These are phyloP conservation scores for Pythium brachiatum DNA, from an alignment of 352 stramenopile species.

Conservation along the genomic window DNA sequence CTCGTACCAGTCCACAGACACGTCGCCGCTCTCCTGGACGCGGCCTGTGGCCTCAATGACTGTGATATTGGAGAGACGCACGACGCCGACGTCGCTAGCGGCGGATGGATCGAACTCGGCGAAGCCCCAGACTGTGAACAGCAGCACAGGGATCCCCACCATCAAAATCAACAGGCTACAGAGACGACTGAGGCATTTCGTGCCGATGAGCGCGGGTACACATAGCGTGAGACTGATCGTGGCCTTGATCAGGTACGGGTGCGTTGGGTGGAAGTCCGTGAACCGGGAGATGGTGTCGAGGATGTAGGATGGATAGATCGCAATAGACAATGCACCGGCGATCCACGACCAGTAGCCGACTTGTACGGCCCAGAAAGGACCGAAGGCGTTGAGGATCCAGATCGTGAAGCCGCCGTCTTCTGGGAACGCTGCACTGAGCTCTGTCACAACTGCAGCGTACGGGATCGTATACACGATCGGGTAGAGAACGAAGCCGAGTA, in stretches of 20 bases:
- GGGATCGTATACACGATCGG: constrained; percentile 61
- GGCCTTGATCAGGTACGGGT: constrained; percentile 20
- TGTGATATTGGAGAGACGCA: constrained; percentile 9
- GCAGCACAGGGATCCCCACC: constrained; percentile 16
- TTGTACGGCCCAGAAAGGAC: constrained; percentile 76
- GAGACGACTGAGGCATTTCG: constrained; percentile 18
- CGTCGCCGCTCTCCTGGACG: constrained; percentile 9
- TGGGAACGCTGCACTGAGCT: constrained; percentile 69
- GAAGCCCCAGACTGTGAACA: constrained; percentile 28
- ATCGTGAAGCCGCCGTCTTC: constrained; percentile 73
- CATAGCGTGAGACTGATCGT: constrained; percentile 19
- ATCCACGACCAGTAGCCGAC: constrained; percentile 85
- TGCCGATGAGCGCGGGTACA: constrained; percentile 24
- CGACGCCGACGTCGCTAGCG: neutral
- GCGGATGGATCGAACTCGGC: neutral
- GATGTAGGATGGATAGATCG: constrained; percentile 56
- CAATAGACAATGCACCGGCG: constrained; percentile 36
- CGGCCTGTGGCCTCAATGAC: neutral
- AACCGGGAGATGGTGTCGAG: constrained; percentile 3
- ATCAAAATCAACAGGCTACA: constrained; percentile 5
- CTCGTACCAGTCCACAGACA: constrained; percentile 47
- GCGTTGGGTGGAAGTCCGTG: neutral
- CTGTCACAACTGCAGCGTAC: constrained; percentile 55
- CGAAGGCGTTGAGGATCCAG: constrained; percentile 70
- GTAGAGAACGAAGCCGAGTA: constrained; percentile 55